Base-by-base conservation (phyloP, 1,284 basidiomycete species). In the Inonotus obliquus region DNA sequence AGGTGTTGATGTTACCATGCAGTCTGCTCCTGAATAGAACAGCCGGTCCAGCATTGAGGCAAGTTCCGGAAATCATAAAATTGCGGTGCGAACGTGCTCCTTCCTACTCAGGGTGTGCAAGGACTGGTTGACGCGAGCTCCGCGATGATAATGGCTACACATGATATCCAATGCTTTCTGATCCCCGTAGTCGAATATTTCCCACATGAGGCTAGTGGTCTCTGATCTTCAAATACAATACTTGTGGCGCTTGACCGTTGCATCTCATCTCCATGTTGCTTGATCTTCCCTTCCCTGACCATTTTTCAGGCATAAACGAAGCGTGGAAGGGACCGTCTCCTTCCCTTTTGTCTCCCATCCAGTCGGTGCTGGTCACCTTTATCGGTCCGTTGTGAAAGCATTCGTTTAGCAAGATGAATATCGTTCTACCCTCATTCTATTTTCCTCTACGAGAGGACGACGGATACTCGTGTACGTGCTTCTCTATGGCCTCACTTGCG, bases 401-500 rank as follows among this genome's bases (percentile, higher is more conserved):
- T 14, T n/a, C 49, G 23, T 23, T 3, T n/a, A 4, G 13, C 25
- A 27, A 52, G 13, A 59, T 59, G 58, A 48, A 25, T 11, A 27
- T 25, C 25, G 49, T 21, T 7, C 29, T 53, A 10, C 48, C 38
- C 11, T 59, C 58, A 1, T 59, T 59, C 44, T 59, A 53, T 23
- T 59, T 59, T 32, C 58, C 58, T 27, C 38, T 52, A 11, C 57
- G 57, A 17, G 37, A 44, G n/a, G 37, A 45, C 23, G 38, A 53
- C 21, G 41, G 23, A 17, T 44, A 29, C 14, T 11, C 37, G 44
- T 38, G 57, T 51, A 44, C 23, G 57, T 32, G 23, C 9, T 17
- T 17, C 17, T 59, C 23, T n/a, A 17, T 48, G 14, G 9, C 17
- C 11, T 6, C 3, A 14, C 11, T 3, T n/a, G 41, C 17, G 14